phyloP scores from a whole-genome alignment of 2,329 filamentous ascomycete species.

The Aspergillus sp. region DNA sequence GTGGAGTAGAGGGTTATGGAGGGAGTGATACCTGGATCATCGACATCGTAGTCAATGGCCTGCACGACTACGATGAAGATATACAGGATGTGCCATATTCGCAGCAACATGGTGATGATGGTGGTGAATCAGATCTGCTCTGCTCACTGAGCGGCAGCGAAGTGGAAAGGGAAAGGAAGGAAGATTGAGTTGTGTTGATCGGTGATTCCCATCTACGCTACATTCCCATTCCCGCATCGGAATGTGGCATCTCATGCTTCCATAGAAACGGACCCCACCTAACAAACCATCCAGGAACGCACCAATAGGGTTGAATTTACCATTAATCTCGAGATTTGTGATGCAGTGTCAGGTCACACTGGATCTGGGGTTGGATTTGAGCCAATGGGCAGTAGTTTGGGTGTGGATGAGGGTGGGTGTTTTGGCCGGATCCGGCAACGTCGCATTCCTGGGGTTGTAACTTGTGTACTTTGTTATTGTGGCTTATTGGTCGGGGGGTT shows the following conservation, averaged over 20 bases:
- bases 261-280: background rate
- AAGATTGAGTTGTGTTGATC: background rate
- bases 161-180: background rate
- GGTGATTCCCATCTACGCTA: constrained; percentile 48
- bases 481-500: too few species aligned
- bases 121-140: background rate
- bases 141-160: too few species aligned
- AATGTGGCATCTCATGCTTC: background rate
- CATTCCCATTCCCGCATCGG: constrained; percentile 10
- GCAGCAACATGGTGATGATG: constrained; percentile 15
- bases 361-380: background rate
- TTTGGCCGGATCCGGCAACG: constrained; percentile 12
- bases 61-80: constrained; percentile 13
- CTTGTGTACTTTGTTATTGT: too few species aligned
- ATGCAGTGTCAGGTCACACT: background rate
- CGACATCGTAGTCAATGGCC: constrained; percentile 20
- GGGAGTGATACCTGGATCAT: constrained; percentile 15
- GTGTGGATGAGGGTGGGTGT: background rate
- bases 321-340: background rate
- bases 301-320: background rate
- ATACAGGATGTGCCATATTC: constrained; percentile 17
- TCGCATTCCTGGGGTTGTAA: background rate
- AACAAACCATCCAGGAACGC: background rate
- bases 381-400: background rate
- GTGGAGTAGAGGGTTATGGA: too few species aligned